Base-by-base conservation (phyloP, 768 basidiomycete species). In the Collybiopsis luxurians region DNA sequence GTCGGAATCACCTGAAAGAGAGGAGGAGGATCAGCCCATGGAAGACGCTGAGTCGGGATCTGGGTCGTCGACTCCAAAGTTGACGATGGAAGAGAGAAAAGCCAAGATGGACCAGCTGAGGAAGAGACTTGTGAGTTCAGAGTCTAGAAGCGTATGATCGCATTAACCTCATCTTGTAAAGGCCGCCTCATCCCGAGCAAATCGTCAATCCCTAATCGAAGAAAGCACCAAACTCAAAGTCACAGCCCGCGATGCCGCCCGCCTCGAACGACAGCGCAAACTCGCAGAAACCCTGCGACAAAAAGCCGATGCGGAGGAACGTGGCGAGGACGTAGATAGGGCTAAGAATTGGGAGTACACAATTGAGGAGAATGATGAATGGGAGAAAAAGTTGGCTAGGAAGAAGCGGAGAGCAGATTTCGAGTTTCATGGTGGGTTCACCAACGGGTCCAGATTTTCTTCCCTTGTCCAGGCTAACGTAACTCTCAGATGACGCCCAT, bases 291-390 rank as follows among this genome's bases (percentile, higher is more conserved):
- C 77, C 17, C 71, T 98, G 63, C 83, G 94, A 19, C 72, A 83
- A 57, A 94, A 95, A 71, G 86, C 89, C 2, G 91, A 95, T 60
- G 94, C 94, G 1, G 90, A 92, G 70, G 95, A 93, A 52, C 78
- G 82, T 0, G 96, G 95, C n/a, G 92, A 94, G 69, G 95, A 98
- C 67, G 76, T 92, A 5, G 92, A 96, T 69, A 75, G 95, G 59
- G 82, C 84, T 67, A 93, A 92, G 80, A 93, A 94, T 66, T 98
- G 94, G 94, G 91, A 93, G 64, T 95, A 90, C 77, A 90, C 90
- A 26, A 85, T 97, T 56, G 93, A 98, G 73, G 93, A 98, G 72
- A 96, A 95, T 66, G 94, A 98, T 59, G 79, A 85, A 56, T 99
- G 97, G 97, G 95, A 97, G 75, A 90, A 90, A 79, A 93, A 95